Evolutionary conservation across 139 green algal species (phyloP), one percentile per base, ranked within the genome.

Genomic region (Eudorina sp.): DNA sequence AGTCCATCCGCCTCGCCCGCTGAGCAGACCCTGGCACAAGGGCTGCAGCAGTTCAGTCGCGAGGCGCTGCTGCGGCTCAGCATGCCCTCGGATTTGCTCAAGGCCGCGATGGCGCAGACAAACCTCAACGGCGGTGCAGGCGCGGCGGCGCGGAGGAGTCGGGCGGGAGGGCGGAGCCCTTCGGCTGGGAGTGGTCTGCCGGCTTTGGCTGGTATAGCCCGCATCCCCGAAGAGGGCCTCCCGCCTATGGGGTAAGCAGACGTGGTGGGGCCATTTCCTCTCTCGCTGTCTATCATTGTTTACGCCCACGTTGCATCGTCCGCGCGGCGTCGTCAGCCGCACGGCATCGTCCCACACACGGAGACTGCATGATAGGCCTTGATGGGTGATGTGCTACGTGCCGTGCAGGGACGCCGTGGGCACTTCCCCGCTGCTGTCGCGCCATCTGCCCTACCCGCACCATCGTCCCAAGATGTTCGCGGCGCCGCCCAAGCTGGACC

Each of bases 21-120:
- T 38, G 73, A 81, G 45, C 43, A 62, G 48, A 64, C 48, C 4
- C 51, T 88, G 21, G 51, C 43, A 53, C 69, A 88, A 36, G 72
- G 70, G 1, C 69, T 88, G 68, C 29, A 81, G 41, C 85, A 89
- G 85, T 89, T 89, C 58, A 85, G 58, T 34, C 74, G 72, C 6
- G 85, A 81, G 48, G 74, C 73, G 4, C 85, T 89, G 58, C n/a
- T 89, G 43, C 85, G 85, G n/a, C 55, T 89, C 58, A 85, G 74
- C 85, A 85, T 84, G 43, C 75, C 85, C 6, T n/a, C 55, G 3
- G 75, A 89, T 27, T 31, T 84, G 21, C 43, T 89, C 40, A 48
- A 75, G 53, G 72, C 62, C 0, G 80, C 80, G 1, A 23, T 76
- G 29, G 21, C 14, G 34, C 40, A 85, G 79, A 53, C 40, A 3